Percentiles rank a stretch among this genome's conserved stretches.
Evolutionary conservation across 169 alveolate species (phyloP).

Genomic region (Babesia gibsoni): DNA sequence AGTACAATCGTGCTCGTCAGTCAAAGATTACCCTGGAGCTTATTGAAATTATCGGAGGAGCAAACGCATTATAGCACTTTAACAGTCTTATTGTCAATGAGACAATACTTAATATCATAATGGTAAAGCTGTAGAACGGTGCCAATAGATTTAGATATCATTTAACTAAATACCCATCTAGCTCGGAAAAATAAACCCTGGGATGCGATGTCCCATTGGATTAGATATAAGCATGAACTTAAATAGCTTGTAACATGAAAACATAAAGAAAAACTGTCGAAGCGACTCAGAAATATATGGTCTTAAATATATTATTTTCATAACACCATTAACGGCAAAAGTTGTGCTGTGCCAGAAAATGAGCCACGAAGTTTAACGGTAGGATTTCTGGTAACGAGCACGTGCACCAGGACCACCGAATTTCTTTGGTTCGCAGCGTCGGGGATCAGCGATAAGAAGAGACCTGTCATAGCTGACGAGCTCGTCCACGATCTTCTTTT

Average conservation of each 20-base stretch:
- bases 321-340: not conserved
- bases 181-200: no score
- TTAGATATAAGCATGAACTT: no score
- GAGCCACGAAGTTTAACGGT: constrained; percentile 83
- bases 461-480: constrained; percentile 97
- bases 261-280: not conserved
- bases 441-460: constrained; percentile 98
- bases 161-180: no score
- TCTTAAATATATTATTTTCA: not conserved
- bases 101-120: no score
- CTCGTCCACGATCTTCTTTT: constrained; percentile 90
- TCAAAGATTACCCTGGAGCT: constrained; percentile 92
- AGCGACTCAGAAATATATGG: not conserved
- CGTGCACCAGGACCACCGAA: constrained; percentile 99
- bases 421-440: constrained; percentile 99
- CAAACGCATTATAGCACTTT: constrained; percentile 86
- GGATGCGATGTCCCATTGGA: no score
- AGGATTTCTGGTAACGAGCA: constrained; percentile 96
- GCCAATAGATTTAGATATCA: no score
- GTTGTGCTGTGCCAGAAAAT: not conserved
- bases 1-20: constrained; percentile 83
- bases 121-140: no score
- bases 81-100: no score
- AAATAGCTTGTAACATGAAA: no score
- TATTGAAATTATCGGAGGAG: constrained; percentile 93